Base-by-base conservation (phyloP, 2,329 filamentous ascomycete genomes). In the Colletotrichum kahawae region DNA sequence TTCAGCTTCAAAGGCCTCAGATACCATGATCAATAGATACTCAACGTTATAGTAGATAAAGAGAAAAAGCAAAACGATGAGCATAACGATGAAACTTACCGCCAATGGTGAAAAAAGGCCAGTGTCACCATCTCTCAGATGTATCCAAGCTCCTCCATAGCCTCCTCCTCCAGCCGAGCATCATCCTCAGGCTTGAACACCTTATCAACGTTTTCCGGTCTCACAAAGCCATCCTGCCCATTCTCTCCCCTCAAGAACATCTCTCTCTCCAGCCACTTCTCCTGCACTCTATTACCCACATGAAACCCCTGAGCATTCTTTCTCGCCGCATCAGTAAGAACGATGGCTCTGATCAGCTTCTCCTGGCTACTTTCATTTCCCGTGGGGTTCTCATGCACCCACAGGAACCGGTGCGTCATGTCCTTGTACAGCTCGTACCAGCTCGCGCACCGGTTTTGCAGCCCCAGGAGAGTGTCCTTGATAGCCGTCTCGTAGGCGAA, bases 361-460 rank as follows among this genome's bases (percentile, higher is more conserved):
- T 69, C 67, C 27, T 69, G 56, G 36, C 54, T 54, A 13, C 36
- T 62, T 18, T 31, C 57, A 33, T 33, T 33, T 21, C n/a, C 34
- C 13, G 59, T 16, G 18, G 33, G 51, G 14, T 54, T 21, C 24
- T n/a, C n/a, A 16, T 33, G 29, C 8, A 36, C 21, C 12, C 24
- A 12, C 14, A 43, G 24, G 7, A 59, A 27, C 7, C 4, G 5
- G 2, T 13, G n/a, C 0, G 73, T 38, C n/a, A 21, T 12, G 4
- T 38, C 27, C 38, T 59, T 66, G 7, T 43, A 75, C n/a, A 51
- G 18, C 4, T 63, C 43, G 14, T 75, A 75, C 73, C 73, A 75
- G 4, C 24, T 59, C 29, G 21, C 71, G 33, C 14, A 43, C 27
- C 54, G 29, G 13, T 73, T 75, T 10, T 48, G 33, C 18, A 48